These are phyloP conservation scores for Neonectria sp. DNA, from an alignment of 2,329 filamentous ascomycete genomes.

Conservation along the genomic window DNA sequence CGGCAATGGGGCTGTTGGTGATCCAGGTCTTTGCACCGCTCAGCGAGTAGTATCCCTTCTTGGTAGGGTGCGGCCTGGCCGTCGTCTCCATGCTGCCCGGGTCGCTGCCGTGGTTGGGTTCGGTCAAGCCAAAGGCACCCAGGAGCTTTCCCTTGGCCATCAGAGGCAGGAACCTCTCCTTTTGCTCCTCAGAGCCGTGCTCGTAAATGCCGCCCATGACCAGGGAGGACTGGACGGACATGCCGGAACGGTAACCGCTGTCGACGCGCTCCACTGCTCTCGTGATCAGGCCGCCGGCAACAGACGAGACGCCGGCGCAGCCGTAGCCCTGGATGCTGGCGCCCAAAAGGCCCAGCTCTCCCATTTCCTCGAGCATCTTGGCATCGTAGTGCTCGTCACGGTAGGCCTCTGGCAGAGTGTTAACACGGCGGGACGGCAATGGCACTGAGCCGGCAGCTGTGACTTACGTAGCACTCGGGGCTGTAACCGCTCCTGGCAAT, in stretches of 20 bases:
- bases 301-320: slow-evolving; percentile 89
- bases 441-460: slow-evolving; percentile 9
- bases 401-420: slow-evolving; percentile 76
- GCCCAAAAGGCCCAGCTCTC: slow-evolving; percentile 89
- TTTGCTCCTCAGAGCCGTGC: slow-evolving; percentile 88
- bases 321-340: slow-evolving; percentile 90
- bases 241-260: slow-evolving; percentile 91
- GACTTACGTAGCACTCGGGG: slow-evolving; percentile 85
- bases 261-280: slow-evolving; percentile 92
- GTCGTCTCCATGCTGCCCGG: slow-evolving; percentile 92
- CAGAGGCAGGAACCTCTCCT: slow-evolving; percentile 84
- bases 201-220: slow-evolving; percentile 94
- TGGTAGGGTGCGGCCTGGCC: slow-evolving; percentile 87
- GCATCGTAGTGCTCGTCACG: slow-evolving; percentile 88
- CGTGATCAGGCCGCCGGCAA: slow-evolving; percentile 91
- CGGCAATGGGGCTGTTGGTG: slow-evolving; percentile 92
- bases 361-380: slow-evolving; percentile 92
- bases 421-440: slow-evolving; percentile 17
- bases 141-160: slow-evolving; percentile 88
- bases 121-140: slow-evolving; percentile 91
- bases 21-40: slow-evolving; percentile 95
- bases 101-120: slow-evolving; percentile 94
- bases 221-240: slow-evolving; percentile 94
- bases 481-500: slow-evolving; percentile 91
- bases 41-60: slow-evolving; percentile 85